Evolutionary conservation across 345 rosid genomes (phyloP), one percentile per base, ranked within the genome.

Genomic region (Eucalyptus pauciflora): DNA sequence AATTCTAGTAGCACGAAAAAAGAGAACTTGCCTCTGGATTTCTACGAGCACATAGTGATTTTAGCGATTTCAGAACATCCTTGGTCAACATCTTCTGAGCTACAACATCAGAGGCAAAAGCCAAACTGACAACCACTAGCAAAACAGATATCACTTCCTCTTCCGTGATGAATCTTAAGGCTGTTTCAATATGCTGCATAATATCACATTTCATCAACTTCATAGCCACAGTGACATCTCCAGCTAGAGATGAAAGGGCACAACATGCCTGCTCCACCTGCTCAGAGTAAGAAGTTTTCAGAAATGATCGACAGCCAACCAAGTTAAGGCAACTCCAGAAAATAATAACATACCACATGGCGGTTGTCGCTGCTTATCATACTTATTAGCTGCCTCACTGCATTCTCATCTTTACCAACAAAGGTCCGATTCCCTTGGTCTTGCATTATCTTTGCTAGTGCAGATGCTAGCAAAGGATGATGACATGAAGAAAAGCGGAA

Each of bases 381-480:
- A 88, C 99, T 98, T 93, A 98, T 97, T 87, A 98, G 99, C 94
- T 98, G 99, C 88, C 99, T 94, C 89, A 98, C 95, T 64, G 99
- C 99, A 94, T 97, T 98, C 94, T 97, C 99, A 96, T 98, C 99
- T 95, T 97, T 98, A 90, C 97, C 97, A 91, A 98, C 95, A 90
- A 96, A 95, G 85, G 86, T 92, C 89, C 97, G 97, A 85, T 98
- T 98, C 91, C 96, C 99, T 90, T 94, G 94, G 91, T 98, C 99
- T 94, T 98, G 97, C 96, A 97, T 94, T 91, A 98, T 98, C 95
- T 98, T 98, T 91, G 95, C 99, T 93, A 98, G 89, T 31, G 99
- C 96, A 91, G 99, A 97, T 90, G 99, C 99, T 90, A 98, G 93
- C 89, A 98, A 94, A 91, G 99, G 99, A 92, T 98, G 99, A 91